Evolutionary conservation across 306 rosid species (phyloP).

Genomic region (Cyamopsis tetragonoloba): DNA sequence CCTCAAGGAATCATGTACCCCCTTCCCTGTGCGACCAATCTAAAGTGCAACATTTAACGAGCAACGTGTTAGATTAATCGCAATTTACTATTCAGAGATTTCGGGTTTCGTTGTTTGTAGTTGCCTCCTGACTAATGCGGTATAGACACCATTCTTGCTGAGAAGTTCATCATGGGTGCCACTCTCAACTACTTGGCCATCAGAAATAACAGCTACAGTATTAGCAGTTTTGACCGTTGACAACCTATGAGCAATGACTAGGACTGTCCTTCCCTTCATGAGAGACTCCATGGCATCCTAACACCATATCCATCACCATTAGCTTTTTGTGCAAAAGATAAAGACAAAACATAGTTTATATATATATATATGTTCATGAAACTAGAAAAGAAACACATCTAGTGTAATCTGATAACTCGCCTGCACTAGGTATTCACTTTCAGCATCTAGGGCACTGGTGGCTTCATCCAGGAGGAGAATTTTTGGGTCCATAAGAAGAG

Average conservation of each 20-base stretch:
- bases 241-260: constrained; percentile 73
- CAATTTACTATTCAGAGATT: neutral
- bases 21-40: neutral
- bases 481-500: constrained; percentile 62
- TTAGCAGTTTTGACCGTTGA: constrained; percentile 65
- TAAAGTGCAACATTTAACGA: neutral
- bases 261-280: constrained; percentile 69
- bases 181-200: constrained; percentile 60
- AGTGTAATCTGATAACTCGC: constrained; percentile 14
- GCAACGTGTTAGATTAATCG: neutral
- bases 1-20: neutral
- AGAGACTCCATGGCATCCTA: constrained; percentile 82
- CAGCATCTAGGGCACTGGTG: constrained; percentile 79
- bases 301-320: constrained; percentile 12
- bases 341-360: neutral
- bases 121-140: constrained; percentile 55
- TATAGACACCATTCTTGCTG: constrained; percentile 50
- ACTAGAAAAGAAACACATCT: neutral
- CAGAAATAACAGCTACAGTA: constrained; percentile 56
- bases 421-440: constrained; percentile 73
- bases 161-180: constrained; percentile 71
- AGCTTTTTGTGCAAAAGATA: neutral
- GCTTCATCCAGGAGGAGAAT: constrained; percentile 70
- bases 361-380: constrained; percentile 9
- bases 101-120: constrained; percentile 44